phyloP scores from a whole-genome alignment of 129 eudicot genomes.

The Escallonia rubra region DNA sequence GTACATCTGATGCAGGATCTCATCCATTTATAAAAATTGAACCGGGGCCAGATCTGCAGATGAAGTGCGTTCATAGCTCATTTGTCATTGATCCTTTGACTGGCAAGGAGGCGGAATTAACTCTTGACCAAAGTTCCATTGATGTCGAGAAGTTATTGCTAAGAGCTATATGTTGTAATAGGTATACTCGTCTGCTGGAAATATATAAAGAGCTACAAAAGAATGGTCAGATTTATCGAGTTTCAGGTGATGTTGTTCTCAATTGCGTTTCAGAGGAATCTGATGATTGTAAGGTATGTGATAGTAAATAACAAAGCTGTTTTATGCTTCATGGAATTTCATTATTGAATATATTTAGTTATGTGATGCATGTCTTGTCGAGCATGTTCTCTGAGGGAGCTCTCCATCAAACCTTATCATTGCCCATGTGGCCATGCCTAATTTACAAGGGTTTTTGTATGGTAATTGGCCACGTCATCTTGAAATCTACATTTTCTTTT shows the following conservation, averaged over 20 bases:
- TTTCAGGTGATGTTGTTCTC: conserved; percentile 67
- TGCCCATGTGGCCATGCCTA: too few relatives aligned
- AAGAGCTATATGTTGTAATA: conserved; percentile 73
- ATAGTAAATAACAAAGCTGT: background rate
- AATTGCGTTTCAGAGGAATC: conserved; percentile 34
- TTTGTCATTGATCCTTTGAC: conserved; percentile 87
- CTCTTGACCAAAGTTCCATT: conserved; percentile 76
- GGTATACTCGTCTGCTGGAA: conserved; percentile 91
- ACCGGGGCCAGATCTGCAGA: conserved; percentile 82
- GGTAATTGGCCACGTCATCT: too few relatives aligned
- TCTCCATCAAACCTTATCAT: too few relatives aligned
- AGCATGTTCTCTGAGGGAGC: too few relatives aligned
- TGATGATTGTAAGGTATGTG: conserved; percentile 46
- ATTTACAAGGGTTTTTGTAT: too few relatives aligned
- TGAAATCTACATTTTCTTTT: too few relatives aligned
- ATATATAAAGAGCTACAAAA: conserved; percentile 68
- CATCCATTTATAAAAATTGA: conserved; percentile 86
- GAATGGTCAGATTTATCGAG: conserved; percentile 56
- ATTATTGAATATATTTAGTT: too few relatives aligned
- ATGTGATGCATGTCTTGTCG: too few relatives aligned
- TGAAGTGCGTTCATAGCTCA: conserved; percentile 78
- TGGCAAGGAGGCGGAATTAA: conserved; percentile 88
- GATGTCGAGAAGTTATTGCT: conserved; percentile 90
- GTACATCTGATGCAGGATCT: conserved; percentile 46
- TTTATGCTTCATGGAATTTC: too few relatives aligned